Conservation (phyloP, 2,329 filamentous ascomycete species). For the Colletotrichum sp. region DNA sequence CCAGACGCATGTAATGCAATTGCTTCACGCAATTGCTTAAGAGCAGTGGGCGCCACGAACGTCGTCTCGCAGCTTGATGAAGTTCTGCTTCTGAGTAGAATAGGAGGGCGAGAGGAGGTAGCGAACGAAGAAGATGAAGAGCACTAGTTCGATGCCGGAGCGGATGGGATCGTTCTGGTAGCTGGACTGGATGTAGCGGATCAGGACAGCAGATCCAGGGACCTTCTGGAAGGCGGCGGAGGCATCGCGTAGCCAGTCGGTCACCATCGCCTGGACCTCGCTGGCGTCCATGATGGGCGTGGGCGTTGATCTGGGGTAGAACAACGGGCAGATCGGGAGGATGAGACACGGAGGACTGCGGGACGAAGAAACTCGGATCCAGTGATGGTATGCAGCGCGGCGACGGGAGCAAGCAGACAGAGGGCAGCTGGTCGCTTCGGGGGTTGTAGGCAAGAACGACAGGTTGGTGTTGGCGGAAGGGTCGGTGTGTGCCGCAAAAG, state of each 20-base stretch:
- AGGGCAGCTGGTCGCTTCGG: not conserved
- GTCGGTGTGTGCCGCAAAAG: not conserved
- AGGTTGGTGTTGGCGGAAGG: not conserved
- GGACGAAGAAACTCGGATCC: not conserved
- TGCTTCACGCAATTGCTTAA: too few species aligned
- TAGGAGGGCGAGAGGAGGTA: conserved; percentile 94
- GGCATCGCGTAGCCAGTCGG: conserved; percentile 56
- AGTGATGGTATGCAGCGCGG: not conserved
- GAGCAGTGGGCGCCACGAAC: conserved; percentile 30
- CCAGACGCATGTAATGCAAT: not conserved
- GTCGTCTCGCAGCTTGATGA: conserved; percentile 87
- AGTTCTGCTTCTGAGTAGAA: conserved; percentile 87
- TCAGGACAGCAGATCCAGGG: conserved; percentile 90
- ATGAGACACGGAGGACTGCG: not conserved
- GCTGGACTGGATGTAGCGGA: conserved; percentile 94
- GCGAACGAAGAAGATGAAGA: conserved; percentile 94
- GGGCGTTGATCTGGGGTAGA: not conserved
- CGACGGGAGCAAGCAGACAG: not conserved
- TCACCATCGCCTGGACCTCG: conserved; percentile 60
- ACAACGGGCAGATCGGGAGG: not conserved
- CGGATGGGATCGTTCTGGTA: conserved; percentile 97
- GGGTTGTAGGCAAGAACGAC: not conserved
- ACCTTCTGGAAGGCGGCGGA: conserved; percentile 82
- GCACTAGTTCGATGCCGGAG: conserved; percentile 88
- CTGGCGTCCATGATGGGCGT: conserved; percentile 64